Percentiles rank a stretch among this genome's conserved stretches.
Evolutionary conservation across 1,284 basidiomycete species (phyloP).

Genomic region (Pascua guehoae): DNA sequence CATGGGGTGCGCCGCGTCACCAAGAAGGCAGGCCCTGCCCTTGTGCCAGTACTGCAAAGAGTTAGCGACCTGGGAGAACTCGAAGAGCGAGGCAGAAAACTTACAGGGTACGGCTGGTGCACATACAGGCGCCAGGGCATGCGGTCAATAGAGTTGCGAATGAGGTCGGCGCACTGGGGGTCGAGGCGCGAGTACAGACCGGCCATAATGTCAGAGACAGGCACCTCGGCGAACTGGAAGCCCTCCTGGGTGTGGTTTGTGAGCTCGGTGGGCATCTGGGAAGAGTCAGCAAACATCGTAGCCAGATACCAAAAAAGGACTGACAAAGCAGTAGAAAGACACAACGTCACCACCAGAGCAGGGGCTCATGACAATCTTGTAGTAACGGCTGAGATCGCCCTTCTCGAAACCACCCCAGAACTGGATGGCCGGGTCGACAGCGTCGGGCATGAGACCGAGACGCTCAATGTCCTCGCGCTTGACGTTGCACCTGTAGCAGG

Average conservation of each 20-base stretch:
- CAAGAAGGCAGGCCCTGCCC: slow-evolving; percentile 36
- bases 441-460: slow-evolving; percentile 42
- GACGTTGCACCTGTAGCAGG: slow-evolving; percentile 51
- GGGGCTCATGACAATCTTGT: slow-evolving; percentile 50
- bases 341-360: slow-evolving; percentile 42
- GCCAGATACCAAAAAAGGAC: no score
- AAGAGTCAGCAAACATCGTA: no score
- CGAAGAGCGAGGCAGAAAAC: no score
- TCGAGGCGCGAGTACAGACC: slow-evolving; percentile 42
- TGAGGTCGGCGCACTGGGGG: slow-evolving; percentile 38
- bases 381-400: slow-evolving; percentile 34
- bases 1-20: slow-evolving; percentile 45
- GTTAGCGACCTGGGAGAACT: no score
- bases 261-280: slow-evolving; percentile 36
- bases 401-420: slow-evolving; percentile 48
- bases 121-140: slow-evolving; percentile 49
- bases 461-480: slow-evolving; percentile 32
- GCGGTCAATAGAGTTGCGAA: slow-evolving; percentile 43
- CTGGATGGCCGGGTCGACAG: slow-evolving; percentile 44
- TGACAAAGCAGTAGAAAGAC: slow-evolving; percentile 45
- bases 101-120: slow-evolving; percentile 39
- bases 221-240: slow-evolving; percentile 43
- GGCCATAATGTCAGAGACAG: slow-evolving; percentile 42
- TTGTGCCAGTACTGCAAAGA: slow-evolving; percentile 29
- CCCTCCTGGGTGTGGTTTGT: slow-evolving; percentile 49